Evolutionary conservation across 2,329 filamentous ascomycete genomes (phyloP), one percentile per base, ranked within the genome.

Genomic region (Sphaceloma murrayae): DNA sequence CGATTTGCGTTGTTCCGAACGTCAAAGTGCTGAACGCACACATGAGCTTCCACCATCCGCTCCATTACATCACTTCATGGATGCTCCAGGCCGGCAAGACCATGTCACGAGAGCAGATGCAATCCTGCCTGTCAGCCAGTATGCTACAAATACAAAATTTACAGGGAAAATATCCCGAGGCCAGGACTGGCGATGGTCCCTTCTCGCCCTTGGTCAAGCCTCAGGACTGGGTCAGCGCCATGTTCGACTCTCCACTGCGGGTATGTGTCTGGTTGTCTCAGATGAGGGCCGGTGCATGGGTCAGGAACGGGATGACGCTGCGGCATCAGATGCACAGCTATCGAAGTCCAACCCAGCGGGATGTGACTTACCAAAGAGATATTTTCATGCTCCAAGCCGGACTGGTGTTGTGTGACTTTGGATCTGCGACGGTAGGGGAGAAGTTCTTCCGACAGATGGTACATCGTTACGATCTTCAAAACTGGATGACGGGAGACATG

Each of bases 261-360:
- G 88, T 96, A 1, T 95, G 87, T 59, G 87, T 86, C 14, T 98
- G 91, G 91, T 70, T 98, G 22, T 85, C 91, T 4, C 93, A 98
- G 66, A 96, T 98, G 78, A 94, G 94, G 62, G 87, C 89, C 13
- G 85, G 87, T 42, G 94, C 96, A 80, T 98, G 93, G 91, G 89
- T 98, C 51, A 80, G 91, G 46, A 98, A 98, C 58, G 91, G 91
- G 2, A 86, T 98, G 58, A 96, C 89, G 55, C 74, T 98, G 42
- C 79, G 89, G 29, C 91, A 98, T 60, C 91, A 98, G 63, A 91
- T 93, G 60, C 83, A 83, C 43, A 91, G 88, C 13, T 98, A 98
- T 60, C 80, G 87, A 11, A 88, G 86, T 30, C 86, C 95, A 10
- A 78, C 79, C 8, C 85, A 93, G 56, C 75, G 91, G 52, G 91